These are phyloP conservation scores for Juncus effusus DNA, from an alignment of 176 grass and related monocot genomes.

Conservation along the genomic window DNA sequence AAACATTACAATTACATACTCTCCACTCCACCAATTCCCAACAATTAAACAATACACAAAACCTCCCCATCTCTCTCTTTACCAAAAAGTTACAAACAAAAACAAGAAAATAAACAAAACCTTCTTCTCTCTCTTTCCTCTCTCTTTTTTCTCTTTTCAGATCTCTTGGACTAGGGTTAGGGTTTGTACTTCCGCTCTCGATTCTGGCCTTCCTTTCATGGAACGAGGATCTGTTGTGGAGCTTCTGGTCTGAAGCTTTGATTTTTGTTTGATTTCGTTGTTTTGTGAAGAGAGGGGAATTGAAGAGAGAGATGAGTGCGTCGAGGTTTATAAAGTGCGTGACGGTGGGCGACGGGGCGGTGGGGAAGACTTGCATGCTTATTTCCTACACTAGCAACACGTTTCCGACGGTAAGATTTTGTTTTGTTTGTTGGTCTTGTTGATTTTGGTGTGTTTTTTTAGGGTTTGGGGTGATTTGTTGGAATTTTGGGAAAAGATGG, in stretches of 20 bases:
- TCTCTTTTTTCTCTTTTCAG: slow-evolving; percentile 18
- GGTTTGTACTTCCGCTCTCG: slow-evolving; percentile 13
- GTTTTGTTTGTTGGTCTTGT: background rate
- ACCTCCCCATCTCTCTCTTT: slow-evolving; percentile 5
- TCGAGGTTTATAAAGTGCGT: slow-evolving; percentile 1
- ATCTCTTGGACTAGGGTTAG: slow-evolving; percentile 16
- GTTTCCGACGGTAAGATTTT: slow-evolving; percentile 40
- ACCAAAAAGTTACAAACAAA: slow-evolving; percentile 16
- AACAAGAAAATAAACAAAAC: background rate
- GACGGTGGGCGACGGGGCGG: slow-evolving; percentile 40
- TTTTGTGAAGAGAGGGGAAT: background rate
- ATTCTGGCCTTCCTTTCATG: slow-evolving; percentile 15
- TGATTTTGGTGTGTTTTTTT: background rate
- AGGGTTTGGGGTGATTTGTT: background rate
- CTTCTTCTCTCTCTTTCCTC: background rate
- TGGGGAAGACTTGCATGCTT: slow-evolving; percentile 50
- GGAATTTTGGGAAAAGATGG: no score
- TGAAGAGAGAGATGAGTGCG: slow-evolving; percentile 33
- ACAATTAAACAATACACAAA: background rate
- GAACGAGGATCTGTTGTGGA: slow-evolving; percentile 19
- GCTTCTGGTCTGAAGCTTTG: slow-evolving; percentile 19
- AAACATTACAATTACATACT: slow-evolving; percentile 2
- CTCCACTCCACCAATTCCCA: background rate
- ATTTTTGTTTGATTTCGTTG: background rate
- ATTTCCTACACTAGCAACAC: slow-evolving; percentile 2